Percentiles rank a stretch among this genome's conserved stretches.
Evolutionary conservation across 768 basidiomycete species (phyloP).

Genomic region (Suillus subluteus): DNA sequence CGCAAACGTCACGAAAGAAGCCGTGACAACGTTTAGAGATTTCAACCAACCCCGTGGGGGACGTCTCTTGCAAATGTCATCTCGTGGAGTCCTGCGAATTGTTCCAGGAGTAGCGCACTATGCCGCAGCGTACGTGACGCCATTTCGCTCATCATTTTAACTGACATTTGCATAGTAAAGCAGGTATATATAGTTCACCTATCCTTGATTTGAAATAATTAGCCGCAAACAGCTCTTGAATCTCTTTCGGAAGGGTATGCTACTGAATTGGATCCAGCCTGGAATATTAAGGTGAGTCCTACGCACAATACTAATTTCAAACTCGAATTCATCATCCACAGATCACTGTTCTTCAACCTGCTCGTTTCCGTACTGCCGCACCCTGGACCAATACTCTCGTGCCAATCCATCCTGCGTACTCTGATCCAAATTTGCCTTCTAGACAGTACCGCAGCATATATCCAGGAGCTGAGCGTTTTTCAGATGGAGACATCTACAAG

Average conservation of each 20-base stretch:
- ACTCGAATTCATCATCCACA: slow-evolving; percentile 7
- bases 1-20: slow-evolving; percentile 35
- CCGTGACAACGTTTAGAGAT: slow-evolving; percentile 40
- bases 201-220: neutral
- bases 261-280: slow-evolving; percentile 46
- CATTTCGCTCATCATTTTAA: neutral
- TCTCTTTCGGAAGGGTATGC: slow-evolving; percentile 42
- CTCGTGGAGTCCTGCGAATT: slow-evolving; percentile 29
- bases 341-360: slow-evolving; percentile 31
- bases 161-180: slow-evolving; percentile 25
- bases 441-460: slow-evolving; percentile 17
- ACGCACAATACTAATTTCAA: neutral
- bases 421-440: slow-evolving; percentile 21
- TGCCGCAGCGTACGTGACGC: slow-evolving; percentile 30
- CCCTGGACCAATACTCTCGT: slow-evolving; percentile 11
- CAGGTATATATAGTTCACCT: slow-evolving; percentile 20
- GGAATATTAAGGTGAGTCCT: slow-evolving; percentile 50
- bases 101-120: slow-evolving; percentile 21
- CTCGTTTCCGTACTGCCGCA: slow-evolving; percentile 23
- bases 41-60: slow-evolving; percentile 44
- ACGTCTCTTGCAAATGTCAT: slow-evolving; percentile 41
- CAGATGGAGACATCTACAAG: slow-evolving; percentile 27
- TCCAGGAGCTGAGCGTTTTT: slow-evolving; percentile 11
- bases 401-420: slow-evolving; percentile 26
- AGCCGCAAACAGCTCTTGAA: slow-evolving; percentile 36